These are phyloP conservation scores for Botrytis pseudocinerea DNA, from an alignment of 2,329 filamentous ascomycete species.

Conservation along the genomic window DNA sequence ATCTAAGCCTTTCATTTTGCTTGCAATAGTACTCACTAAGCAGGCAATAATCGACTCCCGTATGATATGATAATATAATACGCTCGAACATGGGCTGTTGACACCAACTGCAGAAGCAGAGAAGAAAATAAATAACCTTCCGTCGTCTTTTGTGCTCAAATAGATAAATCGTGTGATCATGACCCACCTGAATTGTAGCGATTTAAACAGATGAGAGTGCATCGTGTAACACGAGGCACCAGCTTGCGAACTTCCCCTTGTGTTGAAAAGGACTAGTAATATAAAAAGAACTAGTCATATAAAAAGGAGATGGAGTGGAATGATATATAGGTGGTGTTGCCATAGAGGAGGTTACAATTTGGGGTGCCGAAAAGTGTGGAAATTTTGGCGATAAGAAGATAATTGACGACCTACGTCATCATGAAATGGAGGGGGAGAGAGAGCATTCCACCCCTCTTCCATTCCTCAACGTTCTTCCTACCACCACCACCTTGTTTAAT, in stretches of 20 bases:
- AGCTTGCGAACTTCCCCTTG: neutral
- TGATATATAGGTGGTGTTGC: neutral
- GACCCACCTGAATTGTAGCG: neutral
- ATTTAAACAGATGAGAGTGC: neutral
- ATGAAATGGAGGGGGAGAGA: neutral
- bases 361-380: neutral
- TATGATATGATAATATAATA: neutral
- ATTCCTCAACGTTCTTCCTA: neutral
- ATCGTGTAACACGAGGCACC: neutral
- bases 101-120: neutral
- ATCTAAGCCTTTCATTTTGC: neutral
- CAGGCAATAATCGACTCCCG: neutral
- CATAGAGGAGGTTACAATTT: neutral
- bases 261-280: fast-evolving
- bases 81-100: neutral
- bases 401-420: conserved; percentile 3
- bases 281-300: neutral
- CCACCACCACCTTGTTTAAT: neutral
- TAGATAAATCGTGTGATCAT: neutral
- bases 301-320: neutral
- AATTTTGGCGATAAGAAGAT: neutral
- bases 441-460: neutral
- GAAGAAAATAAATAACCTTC: neutral
- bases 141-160: neutral
- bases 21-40: neutral